These are phyloP conservation scores for Fusarium incarnatum DNA, from an alignment of 2,329 filamentous ascomycete genomes.

Conservation along the genomic window DNA sequence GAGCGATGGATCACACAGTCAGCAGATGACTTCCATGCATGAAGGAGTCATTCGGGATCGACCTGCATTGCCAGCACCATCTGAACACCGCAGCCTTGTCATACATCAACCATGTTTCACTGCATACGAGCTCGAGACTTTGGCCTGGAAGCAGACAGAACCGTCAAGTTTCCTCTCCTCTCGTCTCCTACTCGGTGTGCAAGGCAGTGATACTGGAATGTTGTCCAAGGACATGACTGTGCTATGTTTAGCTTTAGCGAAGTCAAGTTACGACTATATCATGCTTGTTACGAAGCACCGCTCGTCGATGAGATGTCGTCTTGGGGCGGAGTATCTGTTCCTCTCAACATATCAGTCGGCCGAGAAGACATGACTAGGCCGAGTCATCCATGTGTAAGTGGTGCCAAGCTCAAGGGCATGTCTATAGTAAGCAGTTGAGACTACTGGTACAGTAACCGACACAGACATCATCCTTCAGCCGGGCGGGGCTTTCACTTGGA, in stretches of 20 bases:
- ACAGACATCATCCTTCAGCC: constrained; percentile 27
- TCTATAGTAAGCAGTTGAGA: constrained; percentile 24
- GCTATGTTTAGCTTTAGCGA: constrained; percentile 15
- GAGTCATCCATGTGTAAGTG: constrained; percentile 33
- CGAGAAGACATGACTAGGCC: constrained; percentile 41
- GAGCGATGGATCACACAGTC: constrained; percentile 39
- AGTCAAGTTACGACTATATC: constrained; percentile 13
- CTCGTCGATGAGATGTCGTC: constrained; percentile 17
- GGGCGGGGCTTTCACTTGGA: constrained; percentile 35
- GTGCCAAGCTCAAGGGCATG: constrained; percentile 35
- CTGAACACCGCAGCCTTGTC: constrained; percentile 40
- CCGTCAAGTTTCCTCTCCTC: constrained; percentile 14
- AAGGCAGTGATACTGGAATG: background rate
- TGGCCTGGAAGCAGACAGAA: constrained; percentile 15
- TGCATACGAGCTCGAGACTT: constrained; percentile 34
- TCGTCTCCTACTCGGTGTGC: constrained; percentile 24
- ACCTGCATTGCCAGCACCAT: constrained; percentile 45
- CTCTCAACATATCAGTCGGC: constrained; percentile 38
- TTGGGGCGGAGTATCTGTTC: constrained; percentile 32
- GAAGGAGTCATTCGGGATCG: constrained; percentile 45
- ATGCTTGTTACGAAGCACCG: constrained; percentile 27
- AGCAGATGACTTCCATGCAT: constrained; percentile 42
- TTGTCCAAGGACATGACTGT: constrained; percentile 9
- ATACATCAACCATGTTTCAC: constrained; percentile 45
- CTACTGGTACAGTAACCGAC: constrained; percentile 24